Evolutionary conservation across 2,329 filamentous ascomycete genomes (phyloP).

Genomic region (Exophiala oligosperma): DNA sequence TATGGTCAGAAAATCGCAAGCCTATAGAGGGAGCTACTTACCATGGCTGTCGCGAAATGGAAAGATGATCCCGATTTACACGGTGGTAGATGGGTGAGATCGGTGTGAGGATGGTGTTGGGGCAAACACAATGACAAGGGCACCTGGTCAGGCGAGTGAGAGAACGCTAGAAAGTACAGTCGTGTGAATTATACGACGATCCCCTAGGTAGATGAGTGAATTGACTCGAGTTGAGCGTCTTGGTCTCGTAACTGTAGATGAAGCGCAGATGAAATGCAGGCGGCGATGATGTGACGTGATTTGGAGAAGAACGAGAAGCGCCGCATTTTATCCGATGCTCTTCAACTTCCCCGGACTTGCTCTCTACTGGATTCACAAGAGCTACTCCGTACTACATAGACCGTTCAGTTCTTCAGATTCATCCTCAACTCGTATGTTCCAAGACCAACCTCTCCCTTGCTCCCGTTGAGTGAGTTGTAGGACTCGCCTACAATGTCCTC

Average conservation of each 20-base stretch:
- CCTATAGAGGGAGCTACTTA: not conserved
- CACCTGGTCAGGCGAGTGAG: not conserved
- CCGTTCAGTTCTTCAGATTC: no score
- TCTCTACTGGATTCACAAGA: not conserved
- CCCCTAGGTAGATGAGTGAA: no score
- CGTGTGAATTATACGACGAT: no score
- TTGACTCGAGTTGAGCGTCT: not conserved
- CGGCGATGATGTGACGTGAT: not conserved
- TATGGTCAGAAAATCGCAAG: not conserved
- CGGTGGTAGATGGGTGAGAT: not conserved
- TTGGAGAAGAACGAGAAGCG: not conserved
- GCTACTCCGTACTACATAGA: no score
- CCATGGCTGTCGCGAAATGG: constrained; percentile 9
- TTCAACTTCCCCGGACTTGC: not conserved
- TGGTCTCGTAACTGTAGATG: not conserved
- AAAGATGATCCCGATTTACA: not conserved
- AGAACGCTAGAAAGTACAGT: no score
- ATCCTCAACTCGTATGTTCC: no score
- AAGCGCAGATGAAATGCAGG: not conserved
- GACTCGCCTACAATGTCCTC: constrained; percentile 5
- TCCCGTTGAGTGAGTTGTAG: not conserved
- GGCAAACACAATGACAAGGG: not conserved
- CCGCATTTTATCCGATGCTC: not conserved
- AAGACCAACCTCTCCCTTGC: no score
- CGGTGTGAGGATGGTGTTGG: no score